Evolutionary conservation across 2,329 filamentous ascomycete species (phyloP), one percentile per base, ranked within the genome.

Genomic region (Penicillium sp.): DNA sequence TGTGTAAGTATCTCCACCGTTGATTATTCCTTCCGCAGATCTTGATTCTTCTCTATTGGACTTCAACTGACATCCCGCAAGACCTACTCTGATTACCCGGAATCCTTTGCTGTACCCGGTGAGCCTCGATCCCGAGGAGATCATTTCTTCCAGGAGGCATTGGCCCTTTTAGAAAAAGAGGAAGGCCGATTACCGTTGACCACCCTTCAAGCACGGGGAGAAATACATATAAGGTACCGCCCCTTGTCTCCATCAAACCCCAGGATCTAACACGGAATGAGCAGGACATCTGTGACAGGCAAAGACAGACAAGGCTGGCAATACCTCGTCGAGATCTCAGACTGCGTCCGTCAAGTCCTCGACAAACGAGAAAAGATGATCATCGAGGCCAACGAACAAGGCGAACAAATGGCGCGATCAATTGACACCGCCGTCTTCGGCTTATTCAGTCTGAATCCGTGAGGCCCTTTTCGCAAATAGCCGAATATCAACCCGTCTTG

Each of bases 281-380:
- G 5, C 29, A 55, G 63, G 48, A 50, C 56, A 6, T 55, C 49
- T 41, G 46, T 56, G 3, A 61, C 59, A 27, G 63, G 64, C 9
- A 61, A 64, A 50, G 62, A 67, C 41, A 47, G 55, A 9, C 40
- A 50, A 31, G 57, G 46, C 10, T 60, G 53, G 51, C 31, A 52
- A 19, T 61, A 58, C n/a, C 44, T 76, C 1, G 75, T 75, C 0
- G 39, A 38, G 59, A 74, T 12, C 76, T 77, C 35, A 25, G 29
- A 49, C 22, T 38, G 29, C 11, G 30, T 45, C 13, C 37, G 36
- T 8, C 49, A 55, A 29, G 25, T 47, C 19, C 36, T 37, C 13
- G 33, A 35, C 16, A 47, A 41, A 36, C 48, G 36, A 16, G 41
- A 41, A n/a, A 46, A 52, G n/a, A 41, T 42, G 34, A 48, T 45